Conservation (phyloP, 2,329 filamentous ascomycete genomes). For the Tricladium varicosporioides region DNA sequence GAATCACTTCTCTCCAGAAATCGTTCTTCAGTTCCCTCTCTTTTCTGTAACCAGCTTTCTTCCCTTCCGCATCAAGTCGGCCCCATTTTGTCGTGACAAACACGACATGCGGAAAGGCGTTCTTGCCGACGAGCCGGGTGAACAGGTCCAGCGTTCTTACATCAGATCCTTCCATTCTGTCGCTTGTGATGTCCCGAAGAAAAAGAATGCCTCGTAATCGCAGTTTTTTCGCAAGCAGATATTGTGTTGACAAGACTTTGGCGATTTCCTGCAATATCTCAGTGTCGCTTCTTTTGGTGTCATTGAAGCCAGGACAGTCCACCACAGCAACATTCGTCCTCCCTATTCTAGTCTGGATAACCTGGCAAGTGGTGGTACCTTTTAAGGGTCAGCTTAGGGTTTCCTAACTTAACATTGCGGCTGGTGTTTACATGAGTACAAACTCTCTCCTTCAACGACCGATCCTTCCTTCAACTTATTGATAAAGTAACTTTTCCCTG, state of each 20-base stretch:
- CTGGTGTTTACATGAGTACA: not conserved
- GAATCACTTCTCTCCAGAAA: not conserved
- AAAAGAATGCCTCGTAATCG: not conserved
- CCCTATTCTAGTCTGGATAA: not conserved
- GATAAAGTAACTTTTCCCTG: conserved; percentile 4
- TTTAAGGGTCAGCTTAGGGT: too few relatives aligned
- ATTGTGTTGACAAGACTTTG: not conserved
- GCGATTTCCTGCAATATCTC: conserved; percentile 39
- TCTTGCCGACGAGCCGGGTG: not conserved
- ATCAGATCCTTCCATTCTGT: not conserved
- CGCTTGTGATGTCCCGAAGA: not conserved
- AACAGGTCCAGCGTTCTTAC: not conserved
- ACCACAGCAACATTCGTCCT: conserved; percentile 26
- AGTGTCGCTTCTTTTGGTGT: conserved; percentile 38
- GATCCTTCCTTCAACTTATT: not conserved
- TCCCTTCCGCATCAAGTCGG: not conserved
- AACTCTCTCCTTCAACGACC: not conserved
- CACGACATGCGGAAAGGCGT: not conserved
- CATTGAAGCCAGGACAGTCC: conserved; percentile 44
- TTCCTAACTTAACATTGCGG: too few relatives aligned
- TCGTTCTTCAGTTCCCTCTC: not conserved
- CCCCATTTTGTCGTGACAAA: not conserved
- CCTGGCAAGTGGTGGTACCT: not conserved
- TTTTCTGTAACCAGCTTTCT: not conserved
- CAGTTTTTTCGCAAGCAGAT: not conserved